Conservation (phyloP, 2,329 filamentous ascomycete genomes). For the Aspergillus sp. region DNA sequence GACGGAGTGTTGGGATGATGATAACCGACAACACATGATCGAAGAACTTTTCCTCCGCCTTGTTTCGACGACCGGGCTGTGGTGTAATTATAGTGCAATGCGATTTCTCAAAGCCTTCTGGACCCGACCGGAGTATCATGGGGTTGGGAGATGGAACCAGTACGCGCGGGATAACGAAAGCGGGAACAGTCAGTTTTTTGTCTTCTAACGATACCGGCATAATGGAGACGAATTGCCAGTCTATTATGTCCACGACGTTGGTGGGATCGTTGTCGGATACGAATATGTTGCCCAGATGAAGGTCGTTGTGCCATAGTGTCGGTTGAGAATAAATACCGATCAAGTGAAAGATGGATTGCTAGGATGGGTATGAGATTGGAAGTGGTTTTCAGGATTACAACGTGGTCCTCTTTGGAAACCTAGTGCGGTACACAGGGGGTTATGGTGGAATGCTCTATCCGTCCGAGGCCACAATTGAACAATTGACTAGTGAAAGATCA, state of each 20-base stretch:
- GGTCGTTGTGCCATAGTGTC: conserved; percentile 20
- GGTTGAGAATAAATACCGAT: conserved; percentile 11
- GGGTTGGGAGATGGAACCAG: conserved; percentile 13
- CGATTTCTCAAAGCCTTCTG: conserved; percentile 20
- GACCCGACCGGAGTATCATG: conserved; percentile 10
- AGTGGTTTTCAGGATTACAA: conserved; percentile 9
- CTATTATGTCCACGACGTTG: not conserved
- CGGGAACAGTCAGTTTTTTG: too few relatives aligned
- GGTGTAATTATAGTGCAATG: conserved; percentile 17
- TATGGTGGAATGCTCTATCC: too few relatives aligned
- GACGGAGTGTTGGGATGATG: conserved; percentile 14
- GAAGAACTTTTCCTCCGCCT: conserved; percentile 9
- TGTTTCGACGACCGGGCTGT: conserved; percentile 12
- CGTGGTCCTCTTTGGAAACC: conserved; percentile 13
- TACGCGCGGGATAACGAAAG: conserved; percentile 9
- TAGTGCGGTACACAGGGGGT: too few relatives aligned
- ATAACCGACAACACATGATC: conserved; percentile 1
- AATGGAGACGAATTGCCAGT: not conserved
- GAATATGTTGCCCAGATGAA: conserved; percentile 36
- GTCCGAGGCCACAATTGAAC: too few relatives aligned
- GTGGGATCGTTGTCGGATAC: conserved; percentile 7
- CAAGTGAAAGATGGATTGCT: not conserved
- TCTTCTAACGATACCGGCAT: too few relatives aligned
- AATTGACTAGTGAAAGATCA: too few relatives aligned
- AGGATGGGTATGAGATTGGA: conserved; percentile 13